phyloP scores from a whole-genome alignment of 2,329 filamentous ascomycete species.

The Monosporascus sp. region DNA sequence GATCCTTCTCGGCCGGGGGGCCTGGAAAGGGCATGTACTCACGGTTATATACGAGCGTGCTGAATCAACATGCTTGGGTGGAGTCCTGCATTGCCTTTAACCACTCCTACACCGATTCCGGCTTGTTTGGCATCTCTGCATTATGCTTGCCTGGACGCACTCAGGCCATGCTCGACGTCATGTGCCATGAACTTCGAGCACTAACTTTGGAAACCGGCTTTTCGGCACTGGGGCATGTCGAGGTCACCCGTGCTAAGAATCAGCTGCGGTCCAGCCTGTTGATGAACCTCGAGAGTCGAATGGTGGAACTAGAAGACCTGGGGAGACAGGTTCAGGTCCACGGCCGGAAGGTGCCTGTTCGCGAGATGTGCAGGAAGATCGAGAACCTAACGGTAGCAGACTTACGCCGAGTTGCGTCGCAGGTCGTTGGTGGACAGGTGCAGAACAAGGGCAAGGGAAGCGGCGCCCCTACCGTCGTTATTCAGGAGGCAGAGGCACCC shows the following conservation, averaged over 20 bases:
- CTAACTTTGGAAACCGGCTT: constrained; percentile 74
- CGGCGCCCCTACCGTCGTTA: constrained; percentile 86
- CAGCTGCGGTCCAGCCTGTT: constrained; percentile 84
- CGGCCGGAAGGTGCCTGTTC: constrained; percentile 83
- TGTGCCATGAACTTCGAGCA: constrained; percentile 82
- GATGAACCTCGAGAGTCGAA: constrained; percentile 96
- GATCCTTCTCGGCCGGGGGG: constrained; percentile 93
- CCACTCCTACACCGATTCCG: constrained; percentile 93
- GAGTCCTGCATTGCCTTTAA: constrained; percentile 96
- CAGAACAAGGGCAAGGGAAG: constrained; percentile 72
- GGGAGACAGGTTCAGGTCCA: constrained; percentile 96
- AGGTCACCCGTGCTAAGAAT: constrained; percentile 94
- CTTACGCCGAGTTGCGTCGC: constrained; percentile 71
- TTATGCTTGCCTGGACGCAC: constrained; percentile 78
- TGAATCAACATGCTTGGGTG: constrained; percentile 97
- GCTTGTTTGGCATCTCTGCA: constrained; percentile 89
- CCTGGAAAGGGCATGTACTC: constrained; percentile 99
- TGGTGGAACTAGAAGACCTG: constrained; percentile 96
- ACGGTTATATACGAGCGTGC: constrained; percentile 91
- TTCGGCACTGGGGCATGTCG: constrained; percentile 63
- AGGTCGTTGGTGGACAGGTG: constrained; percentile 73
- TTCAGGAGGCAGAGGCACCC: constrained; percentile 82
- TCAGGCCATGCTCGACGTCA: constrained; percentile 83
- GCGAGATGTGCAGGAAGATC: constrained; percentile 88
- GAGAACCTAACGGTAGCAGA: constrained; percentile 76